Percentiles rank a stretch among this genome's conserved stretches.
phyloP scores from a whole-genome alignment of 192 early-diverging fungal species.

The Umbelopsis isabellina region DNA sequence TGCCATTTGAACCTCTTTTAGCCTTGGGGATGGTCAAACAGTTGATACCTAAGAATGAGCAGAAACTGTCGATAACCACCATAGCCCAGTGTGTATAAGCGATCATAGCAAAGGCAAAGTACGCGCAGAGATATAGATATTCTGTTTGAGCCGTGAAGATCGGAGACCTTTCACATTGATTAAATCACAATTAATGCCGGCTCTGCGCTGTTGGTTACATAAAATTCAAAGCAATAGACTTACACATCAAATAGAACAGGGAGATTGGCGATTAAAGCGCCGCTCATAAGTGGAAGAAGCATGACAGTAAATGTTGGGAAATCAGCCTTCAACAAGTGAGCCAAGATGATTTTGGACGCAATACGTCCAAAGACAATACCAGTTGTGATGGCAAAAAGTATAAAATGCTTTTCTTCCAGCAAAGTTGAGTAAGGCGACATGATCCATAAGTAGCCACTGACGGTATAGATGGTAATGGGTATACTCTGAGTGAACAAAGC shows the following conservation, averaged over 20 bases:
- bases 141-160: constrained; percentile 72
- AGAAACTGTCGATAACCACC: constrained; percentile 87
- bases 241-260: constrained; percentile 59
- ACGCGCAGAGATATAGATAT: constrained; percentile 67
- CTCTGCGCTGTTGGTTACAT: neutral
- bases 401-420: constrained; percentile 67
- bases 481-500: constrained; percentile 65
- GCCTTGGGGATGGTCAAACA: constrained; percentile 75
- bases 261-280: constrained; percentile 68
- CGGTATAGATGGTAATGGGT: constrained; percentile 64
- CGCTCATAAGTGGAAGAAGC: constrained; percentile 73
- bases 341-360: constrained; percentile 88
- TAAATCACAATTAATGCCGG: neutral
- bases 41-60: constrained; percentile 81
- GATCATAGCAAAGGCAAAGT: constrained; percentile 70
- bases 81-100: constrained; percentile 88
- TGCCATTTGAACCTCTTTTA: constrained; percentile 10
- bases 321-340: constrained; percentile 80
- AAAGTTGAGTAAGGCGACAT: constrained; percentile 70
- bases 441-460: constrained; percentile 73
- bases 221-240: constrained; percentile 7
- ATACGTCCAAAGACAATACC: constrained; percentile 88
- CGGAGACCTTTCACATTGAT: constrained; percentile 48
- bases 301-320: constrained; percentile 87
- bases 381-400: constrained; percentile 72